Conservation (phyloP, 768 basidiomycete species). For the Crucibulum laeve region DNA sequence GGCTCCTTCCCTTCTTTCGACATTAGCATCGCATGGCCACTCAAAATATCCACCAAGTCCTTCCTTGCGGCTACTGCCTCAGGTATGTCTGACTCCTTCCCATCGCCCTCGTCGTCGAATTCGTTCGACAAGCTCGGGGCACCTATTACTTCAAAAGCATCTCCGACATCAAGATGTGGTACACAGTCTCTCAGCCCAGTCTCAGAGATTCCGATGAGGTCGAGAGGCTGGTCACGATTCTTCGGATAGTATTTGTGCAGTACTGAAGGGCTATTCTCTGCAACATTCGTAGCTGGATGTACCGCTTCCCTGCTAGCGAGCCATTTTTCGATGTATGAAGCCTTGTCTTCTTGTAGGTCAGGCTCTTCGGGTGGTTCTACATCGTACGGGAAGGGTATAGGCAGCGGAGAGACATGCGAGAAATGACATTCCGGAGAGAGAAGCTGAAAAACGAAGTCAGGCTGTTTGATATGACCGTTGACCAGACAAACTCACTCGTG, state of each 20-base stretch:
- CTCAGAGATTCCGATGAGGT: constrained; percentile 71
- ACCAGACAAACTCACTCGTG: constrained; percentile 33
- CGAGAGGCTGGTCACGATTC: constrained; percentile 45
- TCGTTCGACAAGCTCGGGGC: constrained; percentile 46
- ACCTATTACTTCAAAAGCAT: constrained; percentile 69
- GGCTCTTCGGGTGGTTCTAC: constrained; percentile 52
- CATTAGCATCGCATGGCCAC: constrained; percentile 73
- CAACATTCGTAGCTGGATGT: constrained; percentile 17
- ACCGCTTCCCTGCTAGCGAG: constrained; percentile 61
- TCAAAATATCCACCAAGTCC: constrained; percentile 77
- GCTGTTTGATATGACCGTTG: background rate
- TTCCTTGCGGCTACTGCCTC: constrained; percentile 46
- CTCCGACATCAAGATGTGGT: constrained; percentile 84
- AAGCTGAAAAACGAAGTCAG: constrained; percentile 25
- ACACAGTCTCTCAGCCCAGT: constrained; percentile 69
- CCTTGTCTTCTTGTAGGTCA: constrained; percentile 48
- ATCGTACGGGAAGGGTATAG: constrained; percentile 78
- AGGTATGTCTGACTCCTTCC: constrained; percentile 21
- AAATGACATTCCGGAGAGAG: constrained; percentile 60
- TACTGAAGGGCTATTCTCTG: constrained; percentile 19
- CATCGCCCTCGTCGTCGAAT: constrained; percentile 28
- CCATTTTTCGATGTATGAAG: constrained; percentile 73
- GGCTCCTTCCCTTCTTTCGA: constrained; percentile 18
- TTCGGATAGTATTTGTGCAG: constrained; percentile 46
- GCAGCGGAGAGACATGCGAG: constrained; percentile 80